phyloP scores from a whole-genome alignment of 2,329 filamentous ascomycete genomes.

The Ampelomyces quisqualis region DNA sequence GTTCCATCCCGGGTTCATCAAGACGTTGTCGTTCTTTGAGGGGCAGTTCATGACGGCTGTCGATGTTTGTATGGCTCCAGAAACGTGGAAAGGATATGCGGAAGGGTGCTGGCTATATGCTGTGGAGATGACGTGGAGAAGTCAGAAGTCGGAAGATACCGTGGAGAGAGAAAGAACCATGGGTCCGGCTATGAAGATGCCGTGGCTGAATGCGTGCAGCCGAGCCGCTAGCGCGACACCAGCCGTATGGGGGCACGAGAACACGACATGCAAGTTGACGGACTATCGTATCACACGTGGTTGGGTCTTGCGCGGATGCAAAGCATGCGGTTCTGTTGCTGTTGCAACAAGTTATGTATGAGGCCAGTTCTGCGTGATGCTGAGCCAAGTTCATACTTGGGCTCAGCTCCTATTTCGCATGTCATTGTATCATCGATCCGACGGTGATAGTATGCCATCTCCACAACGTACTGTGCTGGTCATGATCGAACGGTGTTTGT shows the following conservation, averaged over 20 bases:
- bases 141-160: conserved; percentile 1
- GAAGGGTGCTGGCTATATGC: conserved; percentile 3
- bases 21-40: conserved; percentile 30
- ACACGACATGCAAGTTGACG: too few relatives aligned
- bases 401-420: too few relatives aligned
- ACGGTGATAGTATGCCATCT: too few relatives aligned
- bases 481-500: too few relatives aligned
- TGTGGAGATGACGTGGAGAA: conserved; percentile 20
- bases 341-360: too few relatives aligned
- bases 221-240: not conserved
- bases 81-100: not conserved
- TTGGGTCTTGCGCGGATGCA: not conserved
- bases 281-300: too few relatives aligned
- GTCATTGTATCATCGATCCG: too few relatives aligned
- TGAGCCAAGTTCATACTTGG: too few relatives aligned
- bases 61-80: not conserved
- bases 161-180: not conserved
- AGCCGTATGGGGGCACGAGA: not conserved
- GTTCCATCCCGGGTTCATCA: conserved; percentile 33
- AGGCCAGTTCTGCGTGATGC: too few relatives aligned
- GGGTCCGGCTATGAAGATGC: conserved; percentile 1
- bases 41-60: conserved; percentile 33
- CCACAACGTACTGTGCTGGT: too few relatives aligned
- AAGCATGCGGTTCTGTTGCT: too few relatives aligned
- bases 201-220: not conserved